These are phyloP conservation scores for Narthecium ossifragum DNA, from an alignment of 106 monocot species.

Conservation along the genomic window DNA sequence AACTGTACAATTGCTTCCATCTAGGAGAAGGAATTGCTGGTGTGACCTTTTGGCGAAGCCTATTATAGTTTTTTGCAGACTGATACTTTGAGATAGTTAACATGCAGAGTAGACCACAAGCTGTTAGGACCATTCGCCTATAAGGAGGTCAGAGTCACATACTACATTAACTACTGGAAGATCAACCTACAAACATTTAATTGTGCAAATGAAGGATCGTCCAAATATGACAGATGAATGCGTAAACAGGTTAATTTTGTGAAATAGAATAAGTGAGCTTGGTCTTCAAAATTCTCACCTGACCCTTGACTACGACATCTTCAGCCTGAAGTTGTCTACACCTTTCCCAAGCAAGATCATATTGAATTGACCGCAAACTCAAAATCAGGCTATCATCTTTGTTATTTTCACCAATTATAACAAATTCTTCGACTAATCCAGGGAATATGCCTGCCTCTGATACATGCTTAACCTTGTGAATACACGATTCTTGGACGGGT, in stretches of 20 bases:
- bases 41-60: too few relatives aligned
- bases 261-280: not conserved
- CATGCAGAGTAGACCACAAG: too few relatives aligned
- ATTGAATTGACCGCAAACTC: slow-evolving; percentile 80
- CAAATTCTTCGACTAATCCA: slow-evolving; percentile 79
- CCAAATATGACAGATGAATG: too few relatives aligned
- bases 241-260: not conserved
- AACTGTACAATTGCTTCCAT: too few relatives aligned
- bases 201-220: too few relatives aligned
- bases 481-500: slow-evolving; percentile 79
- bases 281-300: slow-evolving; percentile 45
- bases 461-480: slow-evolving; percentile 72
- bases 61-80: too few relatives aligned
- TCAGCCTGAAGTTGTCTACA: slow-evolving; percentile 90
- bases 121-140: too few relatives aligned
- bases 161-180: too few relatives aligned
- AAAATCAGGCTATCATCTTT: slow-evolving; percentile 80
- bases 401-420: slow-evolving; percentile 59
- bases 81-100: too few relatives aligned
- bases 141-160: too few relatives aligned
- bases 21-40: too few relatives aligned
- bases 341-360: slow-evolving; percentile 94
- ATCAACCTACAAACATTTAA: too few relatives aligned
- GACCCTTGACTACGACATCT: slow-evolving; percentile 91
- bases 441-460: slow-evolving; percentile 81